A percentile compares a stretch with the other conserved stretches of the same genome.
Evolutionary conservation across 495 filamentous ascomycete genomes (phyloP).

Genomic region (Opeltia flavorubescens): DNA sequence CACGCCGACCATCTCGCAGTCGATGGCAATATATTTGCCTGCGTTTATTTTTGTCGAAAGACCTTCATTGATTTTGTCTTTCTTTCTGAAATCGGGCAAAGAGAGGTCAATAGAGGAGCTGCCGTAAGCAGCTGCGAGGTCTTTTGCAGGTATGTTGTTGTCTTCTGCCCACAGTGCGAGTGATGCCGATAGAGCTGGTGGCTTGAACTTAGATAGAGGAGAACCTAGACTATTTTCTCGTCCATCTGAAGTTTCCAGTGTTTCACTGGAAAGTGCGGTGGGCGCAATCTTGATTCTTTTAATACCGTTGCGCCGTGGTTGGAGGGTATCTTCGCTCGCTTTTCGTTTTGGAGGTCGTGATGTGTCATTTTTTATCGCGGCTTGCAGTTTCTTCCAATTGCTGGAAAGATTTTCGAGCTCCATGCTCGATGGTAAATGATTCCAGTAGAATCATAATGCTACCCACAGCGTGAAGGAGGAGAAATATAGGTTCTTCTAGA

Average conservation of each 20-base stretch:
- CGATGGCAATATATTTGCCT: slow-evolving; percentile 81
- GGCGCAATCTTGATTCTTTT: slow-evolving; percentile 7
- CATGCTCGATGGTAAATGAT: slow-evolving; percentile 17
- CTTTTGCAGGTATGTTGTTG: slow-evolving; percentile 46
- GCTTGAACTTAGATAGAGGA: slow-evolving; percentile 1
- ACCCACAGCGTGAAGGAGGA: too few relatives aligned
- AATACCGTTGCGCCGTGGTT: slow-evolving; percentile 7
- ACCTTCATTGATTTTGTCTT: slow-evolving; percentile 33
- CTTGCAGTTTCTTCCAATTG: slow-evolving; percentile 69
- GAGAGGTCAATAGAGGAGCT: slow-evolving; percentile 12
- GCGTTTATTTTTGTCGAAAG: slow-evolving; percentile 35
- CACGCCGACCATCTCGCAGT: slow-evolving; percentile 97
- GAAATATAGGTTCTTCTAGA: too few relatives aligned
- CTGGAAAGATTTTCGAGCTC: slow-evolving; percentile 33
- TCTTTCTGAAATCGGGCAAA: not conserved
- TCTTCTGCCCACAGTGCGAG: slow-evolving; percentile 36
- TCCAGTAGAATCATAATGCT: not conserved
- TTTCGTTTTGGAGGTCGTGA: slow-evolving; percentile 8
- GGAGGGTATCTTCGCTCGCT: slow-evolving; percentile 4
- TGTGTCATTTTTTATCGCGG: slow-evolving; percentile 41
- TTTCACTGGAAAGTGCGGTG: not conserved
- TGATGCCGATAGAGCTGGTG: slow-evolving; percentile 14
- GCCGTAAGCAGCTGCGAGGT: slow-evolving; percentile 45
- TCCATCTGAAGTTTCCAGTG: not conserved
- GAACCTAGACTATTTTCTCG: not conserved